A percentile compares a stretch with the other conserved stretches of the same genome.
Evolutionary conservation across 495 filamentous ascomycete species (phyloP).

Genomic region (Xylaria acuta): DNA sequence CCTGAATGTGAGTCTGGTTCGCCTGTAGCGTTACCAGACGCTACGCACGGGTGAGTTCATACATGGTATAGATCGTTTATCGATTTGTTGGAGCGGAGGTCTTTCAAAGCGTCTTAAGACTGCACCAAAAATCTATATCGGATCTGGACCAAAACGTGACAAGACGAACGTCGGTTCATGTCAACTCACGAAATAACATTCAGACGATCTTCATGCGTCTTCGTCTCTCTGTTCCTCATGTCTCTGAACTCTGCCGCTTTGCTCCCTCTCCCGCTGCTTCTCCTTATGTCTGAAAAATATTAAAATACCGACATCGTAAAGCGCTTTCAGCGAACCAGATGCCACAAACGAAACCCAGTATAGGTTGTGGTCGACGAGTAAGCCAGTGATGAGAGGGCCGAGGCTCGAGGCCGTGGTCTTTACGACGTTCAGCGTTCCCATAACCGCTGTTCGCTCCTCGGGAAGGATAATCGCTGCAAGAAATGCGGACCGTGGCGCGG

Average conservation of each 20-base stretch:
- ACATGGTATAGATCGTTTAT: no score
- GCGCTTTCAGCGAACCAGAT: slow-evolving; percentile 71
- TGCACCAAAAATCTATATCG: background rate
- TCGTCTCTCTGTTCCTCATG: slow-evolving; percentile 13
- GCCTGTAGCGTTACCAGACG: slow-evolving; percentile 41
- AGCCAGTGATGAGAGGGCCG: slow-evolving; percentile 75
- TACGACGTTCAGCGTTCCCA: slow-evolving; percentile 75
- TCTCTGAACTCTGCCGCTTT: slow-evolving; percentile 23
- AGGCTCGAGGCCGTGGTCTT: slow-evolving; percentile 67
- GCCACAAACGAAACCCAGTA: slow-evolving; percentile 80
- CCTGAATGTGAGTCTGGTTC: slow-evolving; percentile 66
- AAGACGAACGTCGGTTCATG: background rate
- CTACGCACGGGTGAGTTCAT: background rate
- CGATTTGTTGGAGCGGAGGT: no score
- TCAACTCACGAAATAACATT: background rate
- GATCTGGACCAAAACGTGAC: background rate
- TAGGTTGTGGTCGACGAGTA: slow-evolving; percentile 64
- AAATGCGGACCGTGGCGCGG: slow-evolving; percentile 81
- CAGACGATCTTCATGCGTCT: background rate
- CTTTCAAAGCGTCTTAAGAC: background rate
- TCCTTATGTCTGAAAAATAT: slow-evolving; percentile 65
- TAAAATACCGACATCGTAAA: slow-evolving; percentile 77
- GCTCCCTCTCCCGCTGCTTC: slow-evolving; percentile 24
- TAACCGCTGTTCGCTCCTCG: slow-evolving; percentile 79
- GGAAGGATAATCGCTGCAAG: slow-evolving; percentile 75